phyloP scores from a whole-genome alignment of 768 basidiomycete genomes.

The Cystofilobasidium macerans region DNA sequence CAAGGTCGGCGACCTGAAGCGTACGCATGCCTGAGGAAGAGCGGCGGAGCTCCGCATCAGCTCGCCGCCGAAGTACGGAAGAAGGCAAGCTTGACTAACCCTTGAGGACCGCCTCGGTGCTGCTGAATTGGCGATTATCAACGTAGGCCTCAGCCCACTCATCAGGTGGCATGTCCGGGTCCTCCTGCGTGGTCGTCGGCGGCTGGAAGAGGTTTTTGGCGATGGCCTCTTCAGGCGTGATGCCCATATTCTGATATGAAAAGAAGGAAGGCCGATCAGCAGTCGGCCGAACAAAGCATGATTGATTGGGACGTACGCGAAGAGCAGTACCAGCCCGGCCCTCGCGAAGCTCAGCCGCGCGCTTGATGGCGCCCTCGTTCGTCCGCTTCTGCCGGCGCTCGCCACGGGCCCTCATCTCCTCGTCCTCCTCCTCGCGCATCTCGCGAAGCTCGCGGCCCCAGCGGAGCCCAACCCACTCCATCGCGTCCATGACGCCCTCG shows the following conservation, averaged over 20 bases:
- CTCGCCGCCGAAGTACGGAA: too few relatives aligned
- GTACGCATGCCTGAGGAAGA: slow-evolving; percentile 32
- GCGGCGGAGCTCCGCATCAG: background rate
- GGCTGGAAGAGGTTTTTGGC: slow-evolving; percentile 15
- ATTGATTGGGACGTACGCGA: slow-evolving; percentile 21
- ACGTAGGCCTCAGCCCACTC: slow-evolving; percentile 78
- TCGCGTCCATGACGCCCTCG: slow-evolving; percentile 79
- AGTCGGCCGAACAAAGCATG: too few relatives aligned
- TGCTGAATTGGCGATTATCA: slow-evolving; percentile 39
- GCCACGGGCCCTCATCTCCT: slow-evolving; percentile 32
- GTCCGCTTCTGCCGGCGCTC: slow-evolving; percentile 30
- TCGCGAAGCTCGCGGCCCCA: slow-evolving; percentile 52
- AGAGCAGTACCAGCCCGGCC: slow-evolving; percentile 21
- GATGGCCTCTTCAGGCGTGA: slow-evolving; percentile 53
- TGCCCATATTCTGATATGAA: slow-evolving; percentile 60
- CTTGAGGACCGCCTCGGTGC: slow-evolving; percentile 31
- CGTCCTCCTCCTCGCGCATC: slow-evolving; percentile 46
- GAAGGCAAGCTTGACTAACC: slow-evolving; percentile 28
- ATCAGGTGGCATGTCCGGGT: slow-evolving; percentile 66
- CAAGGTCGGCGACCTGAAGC: slow-evolving; percentile 79
- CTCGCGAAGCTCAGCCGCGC: slow-evolving; percentile 15
- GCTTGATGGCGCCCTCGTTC: background rate
- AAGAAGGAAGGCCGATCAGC: slow-evolving; percentile 11
- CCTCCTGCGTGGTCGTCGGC: slow-evolving; percentile 56
- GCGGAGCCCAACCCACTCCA: slow-evolving; percentile 80